Conservation (phyloP, 345 rosid genomes). For the Clausena lansium region DNA sequence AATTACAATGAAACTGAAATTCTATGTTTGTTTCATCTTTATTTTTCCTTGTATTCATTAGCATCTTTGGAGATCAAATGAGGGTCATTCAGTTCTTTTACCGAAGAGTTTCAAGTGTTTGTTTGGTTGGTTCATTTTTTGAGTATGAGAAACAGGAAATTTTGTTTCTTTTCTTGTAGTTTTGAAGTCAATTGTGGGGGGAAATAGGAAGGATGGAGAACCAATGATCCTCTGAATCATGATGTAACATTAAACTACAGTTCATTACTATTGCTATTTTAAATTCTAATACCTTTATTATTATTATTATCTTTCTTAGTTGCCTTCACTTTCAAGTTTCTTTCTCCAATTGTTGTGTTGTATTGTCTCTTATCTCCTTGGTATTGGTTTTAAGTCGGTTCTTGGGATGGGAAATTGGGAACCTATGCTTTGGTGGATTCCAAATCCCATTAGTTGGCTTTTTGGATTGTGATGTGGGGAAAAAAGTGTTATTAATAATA, state of each 20-base stretch:
- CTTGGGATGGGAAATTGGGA: background rate
- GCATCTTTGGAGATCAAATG: conserved; percentile 19
- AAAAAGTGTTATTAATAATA: background rate
- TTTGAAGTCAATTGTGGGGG: conserved; percentile 17
- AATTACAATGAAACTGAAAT: conserved; percentile 22
- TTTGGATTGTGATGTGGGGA: background rate
- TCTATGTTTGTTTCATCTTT: conserved; percentile 16
- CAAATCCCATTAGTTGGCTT: conserved; percentile 16
- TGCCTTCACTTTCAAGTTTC: background rate
- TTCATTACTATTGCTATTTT: conserved; percentile 15
- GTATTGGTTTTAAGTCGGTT: conserved; percentile 8
- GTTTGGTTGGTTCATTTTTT: conserved; percentile 16
- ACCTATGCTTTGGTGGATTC: conserved; percentile 20
- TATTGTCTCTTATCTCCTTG: background rate
- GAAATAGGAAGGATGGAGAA: conserved; percentile 16
- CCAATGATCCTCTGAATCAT: conserved; percentile 15
- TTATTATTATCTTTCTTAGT: background rate
- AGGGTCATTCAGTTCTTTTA: conserved; percentile 15
- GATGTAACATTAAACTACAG: conserved; percentile 34
- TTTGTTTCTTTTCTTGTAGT: conserved; percentile 17
- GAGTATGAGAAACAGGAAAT: conserved; percentile 19
- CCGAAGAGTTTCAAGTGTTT: background rate
- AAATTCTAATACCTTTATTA: conserved; percentile 8
- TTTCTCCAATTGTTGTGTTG: background rate
- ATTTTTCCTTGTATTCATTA: conserved; percentile 21